Evolutionary conservation across 139 green algal genomes (phyloP).

Genomic region (Marvania coccoides): DNA sequence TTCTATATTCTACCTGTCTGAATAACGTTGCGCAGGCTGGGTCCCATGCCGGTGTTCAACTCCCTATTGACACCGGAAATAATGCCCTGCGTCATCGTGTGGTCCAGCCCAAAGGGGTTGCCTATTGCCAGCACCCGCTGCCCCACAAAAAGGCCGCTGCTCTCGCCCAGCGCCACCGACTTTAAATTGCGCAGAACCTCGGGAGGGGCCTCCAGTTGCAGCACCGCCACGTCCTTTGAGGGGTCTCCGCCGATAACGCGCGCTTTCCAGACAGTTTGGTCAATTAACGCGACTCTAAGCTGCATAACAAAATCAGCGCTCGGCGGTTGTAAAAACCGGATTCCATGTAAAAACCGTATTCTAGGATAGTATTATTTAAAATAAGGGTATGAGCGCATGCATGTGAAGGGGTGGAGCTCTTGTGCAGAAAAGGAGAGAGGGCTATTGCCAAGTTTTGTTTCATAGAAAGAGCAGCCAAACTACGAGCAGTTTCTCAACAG

Average conservation of each 20-base stretch:
- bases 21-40: conserved; percentile 52
- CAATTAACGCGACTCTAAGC: conserved; percentile 43
- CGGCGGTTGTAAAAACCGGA: no score
- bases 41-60: conserved; percentile 23
- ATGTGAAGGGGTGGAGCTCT: no score
- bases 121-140: conserved; percentile 56
- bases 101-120: conserved; percentile 79
- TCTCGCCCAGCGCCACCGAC: conserved; percentile 20
- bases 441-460: no score
- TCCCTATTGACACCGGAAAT: conserved; percentile 61
- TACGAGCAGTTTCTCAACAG: not conserved
- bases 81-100: conserved; percentile 66
- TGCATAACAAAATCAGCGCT: no score
- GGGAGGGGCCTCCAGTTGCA: conserved; percentile 49
- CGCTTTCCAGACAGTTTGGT: conserved; percentile 38
- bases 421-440: no score
- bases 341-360: no score
- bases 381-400: no score
- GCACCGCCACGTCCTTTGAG: conserved; percentile 70
- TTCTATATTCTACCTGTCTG: no score
- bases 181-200: conserved; percentile 34
- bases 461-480: not conserved
- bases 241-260: conserved; percentile 43
- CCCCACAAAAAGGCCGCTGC: conserved; percentile 36
- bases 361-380: no score